Conservation (phyloP, 768 basidiomycete genomes). For the Scleroderma bovista region DNA sequence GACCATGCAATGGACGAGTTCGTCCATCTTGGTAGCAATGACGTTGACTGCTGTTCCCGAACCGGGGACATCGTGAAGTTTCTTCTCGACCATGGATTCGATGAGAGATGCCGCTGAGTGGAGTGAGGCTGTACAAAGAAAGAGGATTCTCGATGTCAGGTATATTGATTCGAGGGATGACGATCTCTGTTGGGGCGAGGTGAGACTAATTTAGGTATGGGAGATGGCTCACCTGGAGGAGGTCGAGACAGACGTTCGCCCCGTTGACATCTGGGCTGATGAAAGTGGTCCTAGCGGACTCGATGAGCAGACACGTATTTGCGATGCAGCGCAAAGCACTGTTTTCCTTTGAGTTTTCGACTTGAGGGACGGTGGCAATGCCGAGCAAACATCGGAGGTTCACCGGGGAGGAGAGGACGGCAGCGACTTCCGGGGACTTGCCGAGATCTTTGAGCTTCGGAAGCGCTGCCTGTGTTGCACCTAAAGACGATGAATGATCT, state of each 20-base stretch:
- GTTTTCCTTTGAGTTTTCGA: conserved; percentile 54
- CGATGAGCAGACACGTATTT: conserved; percentile 70
- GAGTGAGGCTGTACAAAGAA: conserved; percentile 59
- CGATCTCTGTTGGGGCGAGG: conserved; percentile 45
- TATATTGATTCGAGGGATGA: conserved; percentile 59
- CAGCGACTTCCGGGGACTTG: conserved; percentile 63
- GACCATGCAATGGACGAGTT: conserved; percentile 44
- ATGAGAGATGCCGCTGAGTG: conserved; percentile 43
- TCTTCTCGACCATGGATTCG: conserved; percentile 58
- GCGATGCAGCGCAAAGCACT: conserved; percentile 76
- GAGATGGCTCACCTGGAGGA: conserved; percentile 49
- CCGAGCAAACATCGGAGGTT: conserved; percentile 55
- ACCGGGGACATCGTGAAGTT: conserved; percentile 39
- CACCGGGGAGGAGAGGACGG: conserved; percentile 45
- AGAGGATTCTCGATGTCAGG: conserved; percentile 70
- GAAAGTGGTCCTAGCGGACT: conserved; percentile 53
- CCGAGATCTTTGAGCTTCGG: conserved; percentile 72
- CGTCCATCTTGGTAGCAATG: conserved; percentile 55
- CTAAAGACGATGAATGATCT: background rate
- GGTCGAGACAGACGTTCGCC: conserved; percentile 46
- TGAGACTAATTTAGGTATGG: conserved; percentile 10
- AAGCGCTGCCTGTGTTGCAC: conserved; percentile 60
- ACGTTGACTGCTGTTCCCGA: conserved; percentile 54
- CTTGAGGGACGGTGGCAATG: conserved; percentile 35
- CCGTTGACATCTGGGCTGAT: conserved; percentile 57